Percentiles rank a stretch among this genome's conserved stretches.
Evolutionary conservation across 495 filamentous ascomycete genomes (phyloP).

Genomic region (Lasiosphaeria miniovina): DNA sequence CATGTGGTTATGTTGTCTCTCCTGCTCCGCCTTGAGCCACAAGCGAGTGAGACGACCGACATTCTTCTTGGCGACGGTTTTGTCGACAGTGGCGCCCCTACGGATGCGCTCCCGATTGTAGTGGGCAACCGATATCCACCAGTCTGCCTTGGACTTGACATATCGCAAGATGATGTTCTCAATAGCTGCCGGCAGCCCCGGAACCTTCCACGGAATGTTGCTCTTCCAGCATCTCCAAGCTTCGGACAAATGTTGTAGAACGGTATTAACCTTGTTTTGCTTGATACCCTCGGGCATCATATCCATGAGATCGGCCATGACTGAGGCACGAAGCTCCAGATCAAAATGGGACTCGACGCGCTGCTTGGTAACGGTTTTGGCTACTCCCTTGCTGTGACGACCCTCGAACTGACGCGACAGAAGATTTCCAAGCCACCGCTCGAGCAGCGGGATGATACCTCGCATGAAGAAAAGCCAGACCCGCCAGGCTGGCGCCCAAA

Average conservation of each 20-base stretch:
- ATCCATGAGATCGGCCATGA: slow-evolving; percentile 98
- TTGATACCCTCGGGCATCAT: slow-evolving; percentile 99
- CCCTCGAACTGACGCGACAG: slow-evolving; percentile 98
- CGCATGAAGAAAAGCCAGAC: slow-evolving; percentile 99
- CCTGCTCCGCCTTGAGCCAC: slow-evolving; percentile 98
- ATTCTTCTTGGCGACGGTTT: slow-evolving; percentile 99
- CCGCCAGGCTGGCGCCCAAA: slow-evolving; percentile 98
- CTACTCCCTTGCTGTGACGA: slow-evolving; percentile 97
- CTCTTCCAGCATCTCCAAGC: slow-evolving; percentile 99
- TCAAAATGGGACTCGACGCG: slow-evolving; percentile 99
- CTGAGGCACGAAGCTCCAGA: slow-evolving; percentile 92
- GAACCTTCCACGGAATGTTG: slow-evolving; percentile 99
- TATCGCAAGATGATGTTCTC: slow-evolving; percentile 98
- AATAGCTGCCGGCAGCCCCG: slow-evolving; percentile 90
- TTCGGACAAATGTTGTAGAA: slow-evolving; percentile 94
- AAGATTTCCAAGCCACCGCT: slow-evolving; percentile 96
- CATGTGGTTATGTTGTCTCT: slow-evolving; percentile 98
- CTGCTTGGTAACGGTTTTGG: slow-evolving; percentile 99
- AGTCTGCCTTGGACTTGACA: slow-evolving; percentile 98
- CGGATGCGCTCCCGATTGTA: slow-evolving; percentile 98
- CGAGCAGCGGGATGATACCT: slow-evolving; percentile 93
- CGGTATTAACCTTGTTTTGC: slow-evolving; percentile 98
- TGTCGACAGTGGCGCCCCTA: slow-evolving; percentile 94
- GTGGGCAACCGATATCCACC: slow-evolving; percentile 99
- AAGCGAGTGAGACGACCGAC: slow-evolving; percentile 88